Conservation (phyloP, 2,329 filamentous ascomycete species). For the Diaporthe ilicicola region DNA sequence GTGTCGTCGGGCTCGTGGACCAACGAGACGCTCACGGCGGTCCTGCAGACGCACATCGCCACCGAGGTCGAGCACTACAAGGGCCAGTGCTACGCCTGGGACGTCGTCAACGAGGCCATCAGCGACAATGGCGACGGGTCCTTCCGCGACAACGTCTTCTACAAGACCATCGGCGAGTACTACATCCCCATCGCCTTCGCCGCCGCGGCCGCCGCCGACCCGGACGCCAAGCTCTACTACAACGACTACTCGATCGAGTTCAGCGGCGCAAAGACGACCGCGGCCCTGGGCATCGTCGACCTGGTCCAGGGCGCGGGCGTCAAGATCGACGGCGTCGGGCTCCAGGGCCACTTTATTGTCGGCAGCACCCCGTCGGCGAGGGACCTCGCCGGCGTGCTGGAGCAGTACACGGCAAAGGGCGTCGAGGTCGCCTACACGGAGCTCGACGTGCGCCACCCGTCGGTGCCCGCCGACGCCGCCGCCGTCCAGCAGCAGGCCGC, state of each 20-base stretch:
- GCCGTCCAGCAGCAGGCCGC: constrained; percentile 55
- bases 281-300: constrained; percentile 54
- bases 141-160: constrained; percentile 62
- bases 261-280: constrained; percentile 55
- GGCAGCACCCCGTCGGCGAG: constrained; percentile 57
- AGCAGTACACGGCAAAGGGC: constrained; percentile 58
- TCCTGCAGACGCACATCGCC: constrained; percentile 67
- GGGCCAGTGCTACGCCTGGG: constrained; percentile 69
- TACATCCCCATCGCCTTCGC: constrained; percentile 68
- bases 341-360: constrained; percentile 69
- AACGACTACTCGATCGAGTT: constrained; percentile 65
- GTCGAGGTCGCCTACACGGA: constrained; percentile 70
- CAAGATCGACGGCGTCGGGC: constrained; percentile 69
- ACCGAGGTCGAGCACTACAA: constrained; percentile 66
- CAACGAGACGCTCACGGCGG: constrained; percentile 60
- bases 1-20: constrained; percentile 59
- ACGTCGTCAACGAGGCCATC: constrained; percentile 72
- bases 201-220: constrained; percentile 62
- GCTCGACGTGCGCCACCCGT: constrained; percentile 62
- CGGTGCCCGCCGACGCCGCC: constrained; percentile 49
- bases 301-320: constrained; percentile 56
- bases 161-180: constrained; percentile 60
- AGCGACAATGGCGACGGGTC: constrained; percentile 59
- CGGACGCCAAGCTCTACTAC: constrained; percentile 63
- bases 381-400: constrained; percentile 54